Base-by-base conservation (phyloP, 1,284 basidiomycete genomes). In the Cryptococcus sp. region DNA sequence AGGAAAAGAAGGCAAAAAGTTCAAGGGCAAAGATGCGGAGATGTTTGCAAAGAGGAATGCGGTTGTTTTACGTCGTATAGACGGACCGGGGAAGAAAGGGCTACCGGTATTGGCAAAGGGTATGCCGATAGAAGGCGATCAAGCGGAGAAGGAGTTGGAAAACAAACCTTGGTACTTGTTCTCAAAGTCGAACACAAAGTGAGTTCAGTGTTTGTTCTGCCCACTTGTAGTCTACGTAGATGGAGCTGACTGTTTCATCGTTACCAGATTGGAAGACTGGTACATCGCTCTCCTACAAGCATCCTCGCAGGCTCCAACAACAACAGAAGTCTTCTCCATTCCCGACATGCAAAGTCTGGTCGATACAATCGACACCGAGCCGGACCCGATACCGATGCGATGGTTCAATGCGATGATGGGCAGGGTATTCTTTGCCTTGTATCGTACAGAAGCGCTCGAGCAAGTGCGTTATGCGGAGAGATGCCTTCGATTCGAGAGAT, bases 331-430 rank as follows among this genome's bases (percentile, higher is more conserved):
- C 29, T 98, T 93, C 79, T 81, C 83, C 52, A 81, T 85, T 3
- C 78, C 82, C 5, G 91, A 96, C 75, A 96, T 98, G 92, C 82
- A 85, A 48, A 81, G 84, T 62, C 83, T 99, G 38, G 87, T 97
- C 50, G 80, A 87, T 15, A 89, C 87, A 2, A 83, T 99, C 59
- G 94, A 97, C 80, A 87, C 88, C 62, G 88, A 93, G 69, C 90
- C 93, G 3, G 95, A 98, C 73, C 89, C 93, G 49, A 93, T 97
- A 57, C 93, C 93, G 1, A 90, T 94, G 83, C 87, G 94, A 17
- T 99, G 96, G 95, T 82, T 97, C 52, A 99, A 99, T 70, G 95
- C 93, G 0, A 80, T 98, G 52, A 76, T 98, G 51, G 95, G 94
- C 2, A 87, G 95, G 20, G 76, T 97, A 44, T 97, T 98, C 81